phyloP scores from a whole-genome alignment of 306 rosid genomes.

The Boehmeria nivea region DNA sequence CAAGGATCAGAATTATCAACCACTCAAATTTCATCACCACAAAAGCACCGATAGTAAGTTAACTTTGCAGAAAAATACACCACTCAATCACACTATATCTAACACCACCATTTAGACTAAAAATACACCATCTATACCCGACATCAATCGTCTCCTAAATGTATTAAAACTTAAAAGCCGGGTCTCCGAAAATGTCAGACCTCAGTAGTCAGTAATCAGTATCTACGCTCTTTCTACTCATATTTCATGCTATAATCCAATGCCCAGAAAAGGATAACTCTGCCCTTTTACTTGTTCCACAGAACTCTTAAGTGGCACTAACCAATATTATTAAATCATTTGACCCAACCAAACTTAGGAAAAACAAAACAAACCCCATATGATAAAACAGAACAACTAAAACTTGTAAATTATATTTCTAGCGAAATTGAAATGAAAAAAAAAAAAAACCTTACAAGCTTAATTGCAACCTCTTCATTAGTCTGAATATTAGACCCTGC shows the following conservation, averaged over 20 bases:
- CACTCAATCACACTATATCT: not conserved
- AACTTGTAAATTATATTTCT: too few species aligned
- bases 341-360: too few species aligned
- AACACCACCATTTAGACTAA: not conserved
- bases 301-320: not conserved
- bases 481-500: slow-evolving; percentile 89
- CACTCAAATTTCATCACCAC: not conserved
- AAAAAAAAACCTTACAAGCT: slow-evolving; percentile 63
- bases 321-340: too few species aligned
- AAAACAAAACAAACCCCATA: too few species aligned
- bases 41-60: not conserved
- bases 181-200: not conserved
- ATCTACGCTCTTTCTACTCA: too few species aligned
- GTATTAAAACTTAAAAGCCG: not conserved
- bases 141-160: not conserved
- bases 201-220: too few species aligned
- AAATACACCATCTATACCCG: too few species aligned
- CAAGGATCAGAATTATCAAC: slow-evolving; percentile 4
- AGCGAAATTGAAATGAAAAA: too few species aligned
- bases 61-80: too few species aligned
- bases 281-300: not conserved
- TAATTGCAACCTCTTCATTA: slow-evolving; percentile 94
- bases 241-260: too few species aligned
- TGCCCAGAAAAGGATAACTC: too few species aligned
- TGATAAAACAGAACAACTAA: too few species aligned